A percentile compares a stretch with the other conserved stretches of the same genome.
Evolutionary conservation across 352 stramenopile genomes (phyloP).

Genomic region (Sclerospora graminicola): DNA sequence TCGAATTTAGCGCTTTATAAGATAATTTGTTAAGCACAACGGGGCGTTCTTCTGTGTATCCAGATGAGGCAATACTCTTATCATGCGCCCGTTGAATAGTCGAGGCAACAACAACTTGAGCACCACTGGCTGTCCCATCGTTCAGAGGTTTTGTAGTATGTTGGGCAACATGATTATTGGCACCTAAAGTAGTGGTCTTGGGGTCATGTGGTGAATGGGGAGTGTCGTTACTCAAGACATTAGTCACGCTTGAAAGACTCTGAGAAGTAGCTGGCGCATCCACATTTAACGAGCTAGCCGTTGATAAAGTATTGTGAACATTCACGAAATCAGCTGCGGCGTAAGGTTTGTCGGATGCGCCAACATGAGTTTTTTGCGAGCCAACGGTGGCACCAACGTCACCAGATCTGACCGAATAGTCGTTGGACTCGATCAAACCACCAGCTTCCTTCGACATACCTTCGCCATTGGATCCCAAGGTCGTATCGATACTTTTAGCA

Average conservation of each 20-base stretch:
- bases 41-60: constrained; percentile 7
- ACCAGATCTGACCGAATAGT: constrained; percentile 7
- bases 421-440: constrained; percentile 1
- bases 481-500: constrained; percentile 2
- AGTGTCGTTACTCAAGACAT: constrained; percentile 2
- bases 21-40: background rate
- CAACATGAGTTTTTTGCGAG: constrained; percentile 3
- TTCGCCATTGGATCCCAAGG: background rate
- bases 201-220: background rate
- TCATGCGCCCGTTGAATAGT: constrained; percentile 1
- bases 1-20: constrained; percentile 2
- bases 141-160: background rate
- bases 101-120: constrained; percentile 3
- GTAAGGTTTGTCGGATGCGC: constrained; percentile 3
- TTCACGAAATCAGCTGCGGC: constrained; percentile 1
- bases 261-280: constrained; percentile 7
- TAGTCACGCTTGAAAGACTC: background rate
- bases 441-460: background rate
- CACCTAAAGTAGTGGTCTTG: background rate
- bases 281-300: constrained; percentile 6
- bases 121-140: background rate
- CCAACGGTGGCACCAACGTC: constrained; percentile 3
- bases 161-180: background rate
- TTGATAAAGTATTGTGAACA: constrained; percentile 1
- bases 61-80: constrained; percentile 1